Conservation (phyloP, 441 rosid species). For the Mallotus repandus region DNA sequence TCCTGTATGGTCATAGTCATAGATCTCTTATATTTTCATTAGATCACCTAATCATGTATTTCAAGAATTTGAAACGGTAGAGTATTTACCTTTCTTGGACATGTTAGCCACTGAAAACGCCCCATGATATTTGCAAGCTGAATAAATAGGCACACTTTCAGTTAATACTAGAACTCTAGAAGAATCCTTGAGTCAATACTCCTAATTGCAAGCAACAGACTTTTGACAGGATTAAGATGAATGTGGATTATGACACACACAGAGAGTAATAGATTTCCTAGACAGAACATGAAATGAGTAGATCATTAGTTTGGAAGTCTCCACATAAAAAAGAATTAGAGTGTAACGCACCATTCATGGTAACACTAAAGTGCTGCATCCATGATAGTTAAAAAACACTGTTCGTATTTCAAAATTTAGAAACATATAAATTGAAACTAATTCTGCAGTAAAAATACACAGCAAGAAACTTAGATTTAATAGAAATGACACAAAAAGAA, state of each 20-base stretch:
- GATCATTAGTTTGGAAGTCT: background rate
- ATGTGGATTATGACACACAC: background rate
- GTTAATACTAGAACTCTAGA: background rate
- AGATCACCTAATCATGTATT: background rate
- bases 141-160: slow-evolving; percentile 24
- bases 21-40: slow-evolving; percentile 14
- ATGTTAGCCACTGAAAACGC: slow-evolving; percentile 80
- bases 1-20: slow-evolving; percentile 47
- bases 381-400: background rate
- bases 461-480: background rate
- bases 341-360: background rate
- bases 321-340: background rate
- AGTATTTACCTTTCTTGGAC: slow-evolving; percentile 83
- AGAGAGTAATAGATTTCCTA: background rate
- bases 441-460: background rate
- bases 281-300: background rate
- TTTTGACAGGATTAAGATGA: background rate
- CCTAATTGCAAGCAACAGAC: background rate
- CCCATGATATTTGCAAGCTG: slow-evolving; percentile 94
- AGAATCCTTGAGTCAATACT: background rate
- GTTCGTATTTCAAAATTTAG: background rate
- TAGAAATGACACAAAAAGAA: background rate
- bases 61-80: slow-evolving; percentile 10
- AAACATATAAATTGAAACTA: background rate
- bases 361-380: background rate